These are phyloP conservation scores for Cenchrus purpureus DNA, from an alignment of 176 grass and related monocot species.

Conservation along the genomic window DNA sequence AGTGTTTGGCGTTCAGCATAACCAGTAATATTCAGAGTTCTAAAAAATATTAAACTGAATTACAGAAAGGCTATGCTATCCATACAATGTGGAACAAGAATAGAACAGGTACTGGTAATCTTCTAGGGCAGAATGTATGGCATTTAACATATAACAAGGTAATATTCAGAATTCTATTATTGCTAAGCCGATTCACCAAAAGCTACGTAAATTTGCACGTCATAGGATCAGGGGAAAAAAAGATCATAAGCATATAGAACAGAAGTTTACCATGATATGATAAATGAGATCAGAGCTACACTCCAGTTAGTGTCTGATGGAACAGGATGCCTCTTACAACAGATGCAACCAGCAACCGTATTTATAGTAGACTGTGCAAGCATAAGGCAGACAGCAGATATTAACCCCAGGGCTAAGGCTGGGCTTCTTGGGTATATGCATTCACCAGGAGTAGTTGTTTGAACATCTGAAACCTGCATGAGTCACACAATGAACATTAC, in stretches of 20 bases:
- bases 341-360: conserved; percentile 88
- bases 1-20: background rate
- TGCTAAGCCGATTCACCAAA: background rate
- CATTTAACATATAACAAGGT: background rate
- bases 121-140: background rate
- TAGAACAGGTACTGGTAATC: background rate
- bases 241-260: background rate
- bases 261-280: conserved; percentile 83
- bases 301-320: conserved; percentile 92
- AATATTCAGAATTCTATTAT: background rate
- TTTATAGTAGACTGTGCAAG: conserved; percentile 81
- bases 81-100: background rate
- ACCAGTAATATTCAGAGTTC: background rate
- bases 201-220: background rate
- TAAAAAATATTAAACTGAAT: background rate
- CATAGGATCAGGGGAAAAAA: background rate
- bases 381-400: conserved; percentile 76
- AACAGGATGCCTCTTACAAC: conserved; percentile 86
- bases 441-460: conserved; percentile 42
- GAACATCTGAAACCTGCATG: conserved; percentile 75
- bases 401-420: conserved; percentile 74
- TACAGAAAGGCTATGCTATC: background rate
- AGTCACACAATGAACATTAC: background rate
- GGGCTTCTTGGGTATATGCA: conserved; percentile 91
- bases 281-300: conserved; percentile 85